Percentiles rank a stretch among this genome's conserved stretches.
phyloP scores from a whole-genome alignment of 106 monocot genomes.

The Dioscorea dumetorum region DNA sequence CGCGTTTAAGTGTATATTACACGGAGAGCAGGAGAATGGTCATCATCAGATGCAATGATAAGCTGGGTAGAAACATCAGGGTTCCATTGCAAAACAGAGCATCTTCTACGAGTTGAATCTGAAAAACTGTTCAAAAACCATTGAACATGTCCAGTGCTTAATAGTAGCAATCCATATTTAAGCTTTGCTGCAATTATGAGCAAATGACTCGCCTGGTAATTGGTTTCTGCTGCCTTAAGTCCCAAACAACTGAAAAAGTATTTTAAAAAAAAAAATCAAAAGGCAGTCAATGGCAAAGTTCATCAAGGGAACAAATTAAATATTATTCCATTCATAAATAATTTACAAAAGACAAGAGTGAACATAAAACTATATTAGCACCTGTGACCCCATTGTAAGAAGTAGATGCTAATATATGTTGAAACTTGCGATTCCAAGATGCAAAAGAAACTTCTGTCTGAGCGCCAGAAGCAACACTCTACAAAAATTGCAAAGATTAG shows the following conservation, averaged over 20 bases:
- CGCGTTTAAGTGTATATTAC: constrained; percentile 20
- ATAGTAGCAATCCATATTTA: too few species aligned
- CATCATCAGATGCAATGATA: constrained; percentile 92
- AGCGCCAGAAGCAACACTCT: constrained; percentile 65
- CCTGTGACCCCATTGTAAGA: constrained; percentile 86
- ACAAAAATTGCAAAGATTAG: too few species aligned
- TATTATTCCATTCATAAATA: too few species aligned
- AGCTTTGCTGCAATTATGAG: background rate
- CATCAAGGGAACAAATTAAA: too few species aligned
- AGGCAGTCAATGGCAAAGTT: background rate
- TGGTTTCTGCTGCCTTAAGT: constrained; percentile 77
- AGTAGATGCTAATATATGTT: constrained; percentile 85
- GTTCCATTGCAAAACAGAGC: constrained; percentile 99
- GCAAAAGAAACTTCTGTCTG: constrained; percentile 85
- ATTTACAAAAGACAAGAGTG: too few species aligned
- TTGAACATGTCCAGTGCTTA: background rate
- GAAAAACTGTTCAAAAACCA: constrained; percentile 54
- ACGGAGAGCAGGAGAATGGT: constrained; percentile 68
- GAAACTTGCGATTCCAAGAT: constrained; percentile 93
- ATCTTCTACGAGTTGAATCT: constrained; percentile 71
- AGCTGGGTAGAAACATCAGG: constrained; percentile 90
- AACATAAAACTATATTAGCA: constrained; percentile 9
- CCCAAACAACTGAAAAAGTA: constrained; percentile 77
- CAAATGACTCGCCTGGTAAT: constrained; percentile 60
- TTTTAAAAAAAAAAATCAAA: background rate